Base-by-base conservation (phyloP, 2,329 filamentous ascomycete species). In the Emmonsia crescens region DNA sequence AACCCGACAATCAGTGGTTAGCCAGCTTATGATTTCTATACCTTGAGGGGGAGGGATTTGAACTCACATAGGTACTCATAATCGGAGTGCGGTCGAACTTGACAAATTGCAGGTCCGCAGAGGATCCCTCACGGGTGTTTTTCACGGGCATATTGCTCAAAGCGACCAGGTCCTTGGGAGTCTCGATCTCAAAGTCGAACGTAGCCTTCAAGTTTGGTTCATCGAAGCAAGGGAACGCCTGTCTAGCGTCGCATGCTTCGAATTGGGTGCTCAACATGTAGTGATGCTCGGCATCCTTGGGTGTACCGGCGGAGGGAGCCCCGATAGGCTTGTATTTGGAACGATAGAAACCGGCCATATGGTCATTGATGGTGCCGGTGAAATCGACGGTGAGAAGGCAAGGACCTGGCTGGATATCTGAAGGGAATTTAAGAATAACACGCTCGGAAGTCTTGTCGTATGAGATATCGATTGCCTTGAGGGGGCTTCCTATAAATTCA, bases 151-250 rank as follows among this genome's bases (percentile, higher is more conserved):
- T 97, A 78, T 97, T 97, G 78, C 90, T 95, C 54, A 97, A 80
- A 16, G 91, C 94, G 48, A 91, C 87, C 75, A 94, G 88, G 67
- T 93, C 90, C 55, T 88, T 86, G 19, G 94, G 93, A 55, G 96
- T 83, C 78, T 97, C 93, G 65, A 99, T 88, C 70, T 91, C 83
- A 63, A 99, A 89, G 74, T 96, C 92, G 71, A 96, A 97, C 2
- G 91, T 93, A 12, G 94, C 91, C 78, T 99, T 99, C 66, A 97
- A 83, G 71, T 96, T 96, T 49, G 94, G 94, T 78, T 99, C 94
- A 72, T 99, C 94, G 71, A 97, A 97, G 79, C 94, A 99, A 56
- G 94, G 94, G 77, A 99, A 96, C 9, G 94, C 93, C 67, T 92
- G 84, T 66, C 94, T 88, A 64, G 94, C 94, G 77, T 99, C 94